phyloP scores from a whole-genome alignment of 139 green algal genomes.

The Gonium pectorale region DNA sequence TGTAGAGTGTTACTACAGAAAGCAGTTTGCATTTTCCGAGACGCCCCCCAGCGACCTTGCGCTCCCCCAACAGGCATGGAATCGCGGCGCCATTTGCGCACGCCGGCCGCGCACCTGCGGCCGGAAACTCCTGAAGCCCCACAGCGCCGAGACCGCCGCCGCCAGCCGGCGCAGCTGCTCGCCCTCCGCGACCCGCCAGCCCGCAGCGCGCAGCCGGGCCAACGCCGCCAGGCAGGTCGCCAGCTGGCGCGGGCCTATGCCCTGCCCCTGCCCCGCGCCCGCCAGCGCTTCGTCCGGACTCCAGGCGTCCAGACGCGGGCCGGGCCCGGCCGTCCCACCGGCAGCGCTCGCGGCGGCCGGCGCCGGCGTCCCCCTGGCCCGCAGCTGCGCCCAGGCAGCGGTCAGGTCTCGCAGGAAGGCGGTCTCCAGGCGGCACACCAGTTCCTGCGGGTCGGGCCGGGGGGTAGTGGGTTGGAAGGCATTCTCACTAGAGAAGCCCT shows the following conservation, averaged over 20 bases:
- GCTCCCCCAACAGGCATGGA: too few species aligned
- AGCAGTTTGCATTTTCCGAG: too few species aligned
- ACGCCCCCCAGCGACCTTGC: too few species aligned
- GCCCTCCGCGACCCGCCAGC: background rate
- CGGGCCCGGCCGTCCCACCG: background rate
- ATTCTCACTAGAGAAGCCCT: background rate
- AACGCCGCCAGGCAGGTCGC: constrained; percentile 15
- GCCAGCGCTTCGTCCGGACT: background rate
- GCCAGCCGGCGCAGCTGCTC: background rate
- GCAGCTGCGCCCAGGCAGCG: background rate
- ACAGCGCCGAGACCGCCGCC: background rate
- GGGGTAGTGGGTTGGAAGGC: background rate
- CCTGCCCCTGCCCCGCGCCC: background rate
- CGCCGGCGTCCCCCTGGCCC: background rate
- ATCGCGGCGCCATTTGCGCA: too few species aligned
- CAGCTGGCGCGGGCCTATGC: background rate
- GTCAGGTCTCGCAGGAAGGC: background rate
- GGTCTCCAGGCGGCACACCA: background rate
- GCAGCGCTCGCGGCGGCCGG: background rate
- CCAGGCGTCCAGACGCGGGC: background rate
- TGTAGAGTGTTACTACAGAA: too few species aligned
- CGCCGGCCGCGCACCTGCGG: constrained; percentile 10
- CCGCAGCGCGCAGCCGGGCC: background rate
- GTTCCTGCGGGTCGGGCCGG: background rate
- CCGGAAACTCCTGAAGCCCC: background rate